A percentile compares a stretch with the other conserved stretches of the same genome.
Evolutionary conservation across 306 rosid genomes (phyloP).

Genomic region (Sophora flavescens): DNA sequence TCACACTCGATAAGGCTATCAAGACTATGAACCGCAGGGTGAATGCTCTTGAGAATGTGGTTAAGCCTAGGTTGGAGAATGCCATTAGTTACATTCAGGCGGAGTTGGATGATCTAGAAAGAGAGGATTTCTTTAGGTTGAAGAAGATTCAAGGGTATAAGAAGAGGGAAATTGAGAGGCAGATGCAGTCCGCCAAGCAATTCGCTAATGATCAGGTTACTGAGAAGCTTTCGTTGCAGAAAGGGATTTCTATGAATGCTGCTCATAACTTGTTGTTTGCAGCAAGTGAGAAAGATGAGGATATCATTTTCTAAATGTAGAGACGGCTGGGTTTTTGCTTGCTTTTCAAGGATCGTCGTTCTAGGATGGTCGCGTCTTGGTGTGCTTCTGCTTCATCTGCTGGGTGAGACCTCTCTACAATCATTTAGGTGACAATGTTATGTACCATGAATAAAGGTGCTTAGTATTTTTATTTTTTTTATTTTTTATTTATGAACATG

Average conservation of each 20-base stretch:
- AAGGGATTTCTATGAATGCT: slow-evolving; percentile 63
- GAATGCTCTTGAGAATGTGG: slow-evolving; percentile 91
- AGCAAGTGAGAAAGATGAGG: slow-evolving; percentile 68
- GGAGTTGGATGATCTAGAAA: slow-evolving; percentile 93
- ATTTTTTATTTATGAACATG: slow-evolving; percentile 40
- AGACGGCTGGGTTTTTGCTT: slow-evolving; percentile 40
- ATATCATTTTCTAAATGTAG: slow-evolving; percentile 72
- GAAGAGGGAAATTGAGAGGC: slow-evolving; percentile 78
- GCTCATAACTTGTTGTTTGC: slow-evolving; percentile 72
- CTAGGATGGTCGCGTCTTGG: background rate
- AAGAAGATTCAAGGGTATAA: slow-evolving; percentile 50
- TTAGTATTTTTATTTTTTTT: slow-evolving; percentile 43
- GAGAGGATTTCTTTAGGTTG: slow-evolving; percentile 95
- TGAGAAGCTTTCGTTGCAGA: slow-evolving; percentile 62
- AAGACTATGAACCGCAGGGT: no score
- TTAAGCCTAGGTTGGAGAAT: slow-evolving; percentile 88
- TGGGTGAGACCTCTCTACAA: slow-evolving; percentile 24
- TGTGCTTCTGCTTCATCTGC: slow-evolving; percentile 4
- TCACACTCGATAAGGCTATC: slow-evolving; percentile 72
- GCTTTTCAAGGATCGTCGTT: slow-evolving; percentile 8
- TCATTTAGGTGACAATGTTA: slow-evolving; percentile 44
- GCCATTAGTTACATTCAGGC: slow-evolving; percentile 88
- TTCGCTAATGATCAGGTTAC: slow-evolving; percentile 65
- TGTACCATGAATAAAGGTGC: slow-evolving; percentile 52
- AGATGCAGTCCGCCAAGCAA: slow-evolving; percentile 56